These are phyloP conservation scores for Annulohypoxylon stygium DNA, from an alignment of 495 filamentous ascomycete species.

Conservation along the genomic window DNA sequence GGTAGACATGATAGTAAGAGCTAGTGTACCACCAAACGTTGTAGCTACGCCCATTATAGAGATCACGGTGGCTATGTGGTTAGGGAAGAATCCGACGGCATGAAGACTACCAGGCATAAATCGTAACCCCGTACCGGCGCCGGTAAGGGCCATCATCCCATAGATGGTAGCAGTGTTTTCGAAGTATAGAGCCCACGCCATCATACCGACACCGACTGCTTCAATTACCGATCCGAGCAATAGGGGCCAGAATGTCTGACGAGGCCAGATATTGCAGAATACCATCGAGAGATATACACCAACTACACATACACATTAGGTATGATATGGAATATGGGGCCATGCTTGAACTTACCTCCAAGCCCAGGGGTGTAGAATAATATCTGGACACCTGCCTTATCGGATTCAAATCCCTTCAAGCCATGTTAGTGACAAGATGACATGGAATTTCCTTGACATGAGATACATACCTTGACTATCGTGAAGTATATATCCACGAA, in stretches of 20 bases:
- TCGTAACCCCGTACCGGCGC: slow-evolving; percentile 67
- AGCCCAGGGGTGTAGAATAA: slow-evolving; percentile 62
- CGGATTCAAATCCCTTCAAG: slow-evolving; percentile 55
- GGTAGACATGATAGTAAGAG: slow-evolving; percentile 69
- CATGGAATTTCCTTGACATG: neutral
- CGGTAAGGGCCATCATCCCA: slow-evolving; percentile 71
- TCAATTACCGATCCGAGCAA: slow-evolving; percentile 63
- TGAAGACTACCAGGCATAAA: slow-evolving; percentile 64
- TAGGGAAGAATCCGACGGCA: slow-evolving; percentile 66
- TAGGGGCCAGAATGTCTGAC: slow-evolving; percentile 66
- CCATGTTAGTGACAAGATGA: neutral
- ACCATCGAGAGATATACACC: slow-evolving; percentile 68
- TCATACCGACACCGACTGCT: slow-evolving; percentile 60
- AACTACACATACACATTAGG: slow-evolving; percentile 44
- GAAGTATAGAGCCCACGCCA: slow-evolving; percentile 62
- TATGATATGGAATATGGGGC: neutral
- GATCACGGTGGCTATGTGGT: slow-evolving; percentile 63
- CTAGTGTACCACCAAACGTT: slow-evolving; percentile 70
- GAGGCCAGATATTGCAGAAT: slow-evolving; percentile 67
- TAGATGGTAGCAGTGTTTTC: slow-evolving; percentile 60
- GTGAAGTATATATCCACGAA: slow-evolving; percentile 72
- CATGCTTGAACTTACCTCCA: slow-evolving; percentile 51
- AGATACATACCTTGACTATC: slow-evolving; percentile 55
- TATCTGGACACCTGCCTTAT: slow-evolving; percentile 64
- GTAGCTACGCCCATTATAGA: slow-evolving; percentile 64